A percentile compares a stretch with the other conserved stretches of the same genome.
Conservation (phyloP, 2,329 filamentous ascomycete genomes). For the Colletotrichum cereale region DNA sequence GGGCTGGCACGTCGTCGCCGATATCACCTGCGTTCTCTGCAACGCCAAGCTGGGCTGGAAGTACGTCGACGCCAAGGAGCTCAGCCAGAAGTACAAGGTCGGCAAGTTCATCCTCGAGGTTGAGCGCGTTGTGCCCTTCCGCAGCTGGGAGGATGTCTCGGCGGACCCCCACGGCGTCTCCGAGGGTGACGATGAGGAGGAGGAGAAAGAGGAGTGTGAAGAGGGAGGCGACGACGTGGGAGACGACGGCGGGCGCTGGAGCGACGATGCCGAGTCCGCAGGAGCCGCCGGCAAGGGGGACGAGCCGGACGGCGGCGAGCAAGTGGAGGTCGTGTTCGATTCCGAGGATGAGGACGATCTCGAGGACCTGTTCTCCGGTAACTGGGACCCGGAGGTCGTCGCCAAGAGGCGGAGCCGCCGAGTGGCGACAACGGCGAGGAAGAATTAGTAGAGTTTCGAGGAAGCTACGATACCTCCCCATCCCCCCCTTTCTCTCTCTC, state of each 20-base stretch:
- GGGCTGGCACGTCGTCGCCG: slow-evolving; percentile 73
- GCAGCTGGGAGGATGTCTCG: slow-evolving; percentile 65
- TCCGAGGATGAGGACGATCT: slow-evolving; percentile 76
- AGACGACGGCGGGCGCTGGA: slow-evolving; percentile 30
- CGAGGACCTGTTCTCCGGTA: slow-evolving; percentile 73
- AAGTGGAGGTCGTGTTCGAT: slow-evolving; percentile 67
- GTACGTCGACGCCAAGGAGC: slow-evolving; percentile 73
- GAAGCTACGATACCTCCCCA: slow-evolving; percentile 28
- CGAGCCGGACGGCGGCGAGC: slow-evolving; percentile 41
- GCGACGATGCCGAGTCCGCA: slow-evolving; percentile 24
- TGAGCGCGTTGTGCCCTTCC: slow-evolving; percentile 64
- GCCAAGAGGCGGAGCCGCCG: slow-evolving; percentile 59
- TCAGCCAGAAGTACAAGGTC: slow-evolving; percentile 74
- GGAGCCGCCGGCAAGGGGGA: slow-evolving; percentile 8
- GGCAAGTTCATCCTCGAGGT: slow-evolving; percentile 78
- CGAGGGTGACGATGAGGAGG: slow-evolving; percentile 29
- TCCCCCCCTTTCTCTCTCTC: neutral
- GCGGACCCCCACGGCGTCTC: slow-evolving; percentile 29
- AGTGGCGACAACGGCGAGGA: slow-evolving; percentile 44
- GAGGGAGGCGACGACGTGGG: slow-evolving; percentile 9
- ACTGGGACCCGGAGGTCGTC: slow-evolving; percentile 68
- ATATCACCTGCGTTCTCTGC: slow-evolving; percentile 71
- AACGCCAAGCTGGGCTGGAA: slow-evolving; percentile 74
- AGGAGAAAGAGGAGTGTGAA: slow-evolving; percentile 15
- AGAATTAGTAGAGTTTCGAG: slow-evolving; percentile 27